Evolutionary conservation across 2,329 filamentous ascomycete species (phyloP).

Genomic region (Epicoccum sorghinum): DNA sequence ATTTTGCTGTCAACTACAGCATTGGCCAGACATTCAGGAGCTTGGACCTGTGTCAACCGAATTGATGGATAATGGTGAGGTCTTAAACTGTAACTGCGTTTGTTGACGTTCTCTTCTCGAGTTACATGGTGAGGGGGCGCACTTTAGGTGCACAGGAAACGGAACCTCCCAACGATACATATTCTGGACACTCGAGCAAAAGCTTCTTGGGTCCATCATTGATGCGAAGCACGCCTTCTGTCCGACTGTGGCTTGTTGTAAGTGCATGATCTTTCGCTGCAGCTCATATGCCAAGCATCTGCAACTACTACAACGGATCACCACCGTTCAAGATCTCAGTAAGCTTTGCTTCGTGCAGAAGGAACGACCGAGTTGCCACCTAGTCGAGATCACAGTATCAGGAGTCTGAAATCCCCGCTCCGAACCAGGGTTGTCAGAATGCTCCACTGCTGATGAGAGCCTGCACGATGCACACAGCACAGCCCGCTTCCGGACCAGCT

Average conservation of each 20-base stretch:
- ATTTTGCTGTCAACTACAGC: constrained; percentile 44
- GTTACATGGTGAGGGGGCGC: not conserved
- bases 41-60: constrained; percentile 27
- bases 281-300: constrained; percentile 13
- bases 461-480: constrained; percentile 26
- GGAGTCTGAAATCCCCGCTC: constrained; percentile 31
- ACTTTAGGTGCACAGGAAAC: not conserved
- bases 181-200: not conserved
- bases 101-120: not conserved
- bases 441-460: constrained; percentile 29
- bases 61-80: constrained; percentile 29
- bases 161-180: not conserved
- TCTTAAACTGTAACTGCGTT: constrained; percentile 10
- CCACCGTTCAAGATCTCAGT: constrained; percentile 16
- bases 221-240: not conserved
- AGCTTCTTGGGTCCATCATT: not conserved
- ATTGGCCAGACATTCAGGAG: constrained; percentile 30
- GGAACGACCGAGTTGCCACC: constrained; percentile 5
- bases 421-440: constrained; percentile 25
- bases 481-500: constrained; percentile 28
- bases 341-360: constrained; percentile 10
- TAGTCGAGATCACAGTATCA: constrained; percentile 7
- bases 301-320: constrained; percentile 8
- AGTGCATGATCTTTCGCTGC: constrained; percentile 7
- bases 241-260: constrained; percentile 2